Conservation (phyloP, 2,329 filamentous ascomycete species). For the Epichloe aotearoae region DNA sequence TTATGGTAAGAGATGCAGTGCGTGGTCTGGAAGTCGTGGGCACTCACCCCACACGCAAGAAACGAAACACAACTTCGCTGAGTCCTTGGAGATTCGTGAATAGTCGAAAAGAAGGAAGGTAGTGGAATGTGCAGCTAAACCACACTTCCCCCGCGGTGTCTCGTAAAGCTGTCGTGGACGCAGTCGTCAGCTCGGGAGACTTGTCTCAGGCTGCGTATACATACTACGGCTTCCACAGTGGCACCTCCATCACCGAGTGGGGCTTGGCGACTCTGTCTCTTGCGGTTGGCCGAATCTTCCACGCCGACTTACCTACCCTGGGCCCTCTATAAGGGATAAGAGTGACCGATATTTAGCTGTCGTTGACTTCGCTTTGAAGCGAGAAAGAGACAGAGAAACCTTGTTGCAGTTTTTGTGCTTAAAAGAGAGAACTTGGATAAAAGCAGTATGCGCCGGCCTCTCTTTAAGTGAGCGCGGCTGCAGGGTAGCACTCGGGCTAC, state of each 20-base stretch:
- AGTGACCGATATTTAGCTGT: neutral
- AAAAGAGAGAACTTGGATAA: neutral
- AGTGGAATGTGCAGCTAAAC: neutral
- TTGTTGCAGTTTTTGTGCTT: too few relatives aligned
- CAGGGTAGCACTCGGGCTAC: too few relatives aligned
- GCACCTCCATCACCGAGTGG: slow-evolving; percentile 1
- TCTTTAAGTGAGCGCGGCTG: too few relatives aligned
- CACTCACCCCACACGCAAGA: neutral
- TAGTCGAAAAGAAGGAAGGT: neutral
- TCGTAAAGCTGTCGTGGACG: neutral
- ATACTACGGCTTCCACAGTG: too few relatives aligned
- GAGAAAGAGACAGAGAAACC: too few relatives aligned
- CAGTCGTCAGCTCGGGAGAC: neutral
- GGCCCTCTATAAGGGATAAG: too few relatives aligned
- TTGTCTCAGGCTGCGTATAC: neutral
- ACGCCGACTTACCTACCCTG: neutral
- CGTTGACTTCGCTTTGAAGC: too few relatives aligned
- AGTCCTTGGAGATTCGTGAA: neutral
- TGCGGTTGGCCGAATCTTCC: neutral
- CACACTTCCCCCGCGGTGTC: neutral
- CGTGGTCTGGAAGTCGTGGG: neutral
- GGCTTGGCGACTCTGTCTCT: neutral
- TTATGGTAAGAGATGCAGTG: slow-evolving; percentile 1
- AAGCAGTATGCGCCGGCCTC: too few relatives aligned
- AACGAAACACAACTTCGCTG: neutral